A percentile compares a stretch with the other conserved stretches of the same genome.
Conservation (phyloP, 1,139 yeast species). For the Debaryomycetaceae sp. region DNA sequence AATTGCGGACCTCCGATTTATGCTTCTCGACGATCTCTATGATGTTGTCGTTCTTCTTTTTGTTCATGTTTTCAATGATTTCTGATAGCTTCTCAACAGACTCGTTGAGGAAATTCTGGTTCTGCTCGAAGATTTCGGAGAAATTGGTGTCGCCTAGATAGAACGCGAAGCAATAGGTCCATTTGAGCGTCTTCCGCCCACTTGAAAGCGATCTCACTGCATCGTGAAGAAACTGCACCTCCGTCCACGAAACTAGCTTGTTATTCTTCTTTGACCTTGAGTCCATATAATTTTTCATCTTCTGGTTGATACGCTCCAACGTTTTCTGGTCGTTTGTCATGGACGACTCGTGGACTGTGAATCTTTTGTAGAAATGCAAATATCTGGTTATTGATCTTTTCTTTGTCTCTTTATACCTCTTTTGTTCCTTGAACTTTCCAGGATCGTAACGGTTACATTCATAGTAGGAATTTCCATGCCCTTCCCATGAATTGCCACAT, state of each 20-base stretch:
- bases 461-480: slow-evolving; percentile 65
- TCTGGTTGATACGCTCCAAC: slow-evolving; percentile 57
- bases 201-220: slow-evolving; percentile 61
- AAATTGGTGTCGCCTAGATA: slow-evolving; percentile 52
- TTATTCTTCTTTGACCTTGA: slow-evolving; percentile 13
- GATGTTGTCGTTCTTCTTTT: slow-evolving; percentile 33
- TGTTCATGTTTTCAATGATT: slow-evolving; percentile 57
- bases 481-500: slow-evolving; percentile 72
- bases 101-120: slow-evolving; percentile 66
- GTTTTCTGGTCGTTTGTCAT: slow-evolving; percentile 69
- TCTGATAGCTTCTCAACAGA: slow-evolving; percentile 81
- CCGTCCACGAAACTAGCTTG: slow-evolving; percentile 73
- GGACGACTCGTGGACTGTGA: slow-evolving; percentile 74
- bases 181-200: slow-evolving; percentile 77
- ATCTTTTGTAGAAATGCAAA: slow-evolving; percentile 73
- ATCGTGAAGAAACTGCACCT: slow-evolving; percentile 77
- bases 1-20: slow-evolving; percentile 49
- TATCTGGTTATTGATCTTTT: slow-evolving; percentile 58
- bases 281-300: slow-evolving; percentile 58
- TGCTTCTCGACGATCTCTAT: slow-evolving; percentile 40
- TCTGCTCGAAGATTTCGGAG: slow-evolving; percentile 65
- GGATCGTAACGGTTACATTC: slow-evolving; percentile 63
- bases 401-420: slow-evolving; percentile 29
- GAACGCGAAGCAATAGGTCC: slow-evolving; percentile 87
- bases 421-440: slow-evolving; percentile 28